Base-by-base conservation (phyloP, 352 stramenopile genomes). In the Phytophthora citricola region DNA sequence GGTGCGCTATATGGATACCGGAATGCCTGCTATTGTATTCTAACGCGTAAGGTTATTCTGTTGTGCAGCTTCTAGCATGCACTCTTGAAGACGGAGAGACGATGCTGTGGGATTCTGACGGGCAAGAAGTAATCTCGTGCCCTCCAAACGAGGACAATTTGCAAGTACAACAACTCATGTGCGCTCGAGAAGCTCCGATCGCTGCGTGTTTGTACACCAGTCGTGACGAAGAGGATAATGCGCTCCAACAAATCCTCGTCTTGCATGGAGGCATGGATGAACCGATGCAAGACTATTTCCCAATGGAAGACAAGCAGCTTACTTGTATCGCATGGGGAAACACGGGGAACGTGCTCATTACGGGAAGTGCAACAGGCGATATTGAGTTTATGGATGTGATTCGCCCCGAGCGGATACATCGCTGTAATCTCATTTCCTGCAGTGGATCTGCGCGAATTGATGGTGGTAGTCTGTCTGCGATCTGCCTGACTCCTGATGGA, bases 301-400 rank as follows among this genome's bases (percentile, higher is more conserved):
- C 66, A 4, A 73, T 79, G 71, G 66, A 68, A 36, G 63, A 56
- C n/a, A 74, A 79, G 5, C 58, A 77, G 45, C 51, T 82, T n/a
- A 78, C 71, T 0, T 76, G 71, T 26, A 20, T 79, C 47, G 60
- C 71, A 0, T 82, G 74, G 74, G 73, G 60, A 45, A 75, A 69
- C 36, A 38, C 47, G 38, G 60, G 60, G 10, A 40, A 76, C 12
- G 48, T 79, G 7, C 38, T 74, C 15, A 74, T 75, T 20, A 64
- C 63, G 24, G 74, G 67, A 38, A 78, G 59, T 17, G 32, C 40
- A 40, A 64, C 48, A 2, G 74, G 71, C 5, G 45, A 76, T 17
- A 64, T 82, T 32, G 67, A 79, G 27, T 76, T 82, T 31, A 73
- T 82, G 34, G 61, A 75, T 31, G 63, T 78, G 14, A 70, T 69